phyloP scores from a whole-genome alignment of 495 filamentous ascomycete species.

The Aspergillus heteromorphus region DNA sequence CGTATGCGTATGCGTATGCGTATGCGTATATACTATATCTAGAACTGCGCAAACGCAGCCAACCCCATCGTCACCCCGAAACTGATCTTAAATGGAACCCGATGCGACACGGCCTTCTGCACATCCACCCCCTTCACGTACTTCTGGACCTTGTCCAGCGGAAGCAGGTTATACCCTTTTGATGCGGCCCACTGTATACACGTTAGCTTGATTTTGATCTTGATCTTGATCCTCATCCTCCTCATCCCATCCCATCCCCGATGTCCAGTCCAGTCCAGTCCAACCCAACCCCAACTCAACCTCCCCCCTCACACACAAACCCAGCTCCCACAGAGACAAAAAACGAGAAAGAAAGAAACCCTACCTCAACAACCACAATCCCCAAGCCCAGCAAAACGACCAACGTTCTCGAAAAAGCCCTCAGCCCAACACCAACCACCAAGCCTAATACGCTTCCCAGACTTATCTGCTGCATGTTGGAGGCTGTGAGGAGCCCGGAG shows the following conservation, averaged over 20 bases:
- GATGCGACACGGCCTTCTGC: conserved; percentile 53
- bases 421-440: conserved; percentile 61
- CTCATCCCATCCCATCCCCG: no score
- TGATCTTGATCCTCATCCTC: no score
- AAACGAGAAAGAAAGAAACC: conserved; percentile 14
- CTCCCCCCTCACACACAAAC: no score
- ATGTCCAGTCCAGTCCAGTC: no score
- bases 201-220: background rate
- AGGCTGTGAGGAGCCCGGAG: conserved; percentile 34
- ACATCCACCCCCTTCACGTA: conserved; percentile 56
- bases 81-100: conserved; percentile 71
- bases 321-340: background rate
- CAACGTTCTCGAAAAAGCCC: conserved; percentile 69
- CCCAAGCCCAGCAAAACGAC: conserved; percentile 67
- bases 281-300: background rate
- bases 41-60: conserved; percentile 62
- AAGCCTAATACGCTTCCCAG: conserved; percentile 66
- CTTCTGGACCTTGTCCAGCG: conserved; percentile 52
- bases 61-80: conserved; percentile 74
- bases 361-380: conserved; percentile 66
- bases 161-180: conserved; percentile 69
- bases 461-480: conserved; percentile 61
- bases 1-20: no score
- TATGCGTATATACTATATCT: background rate
- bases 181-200: conserved; percentile 57